Evolutionary conservation across 1,284 basidiomycete species (phyloP).

Genomic region (Sparassis latifolia): DNA sequence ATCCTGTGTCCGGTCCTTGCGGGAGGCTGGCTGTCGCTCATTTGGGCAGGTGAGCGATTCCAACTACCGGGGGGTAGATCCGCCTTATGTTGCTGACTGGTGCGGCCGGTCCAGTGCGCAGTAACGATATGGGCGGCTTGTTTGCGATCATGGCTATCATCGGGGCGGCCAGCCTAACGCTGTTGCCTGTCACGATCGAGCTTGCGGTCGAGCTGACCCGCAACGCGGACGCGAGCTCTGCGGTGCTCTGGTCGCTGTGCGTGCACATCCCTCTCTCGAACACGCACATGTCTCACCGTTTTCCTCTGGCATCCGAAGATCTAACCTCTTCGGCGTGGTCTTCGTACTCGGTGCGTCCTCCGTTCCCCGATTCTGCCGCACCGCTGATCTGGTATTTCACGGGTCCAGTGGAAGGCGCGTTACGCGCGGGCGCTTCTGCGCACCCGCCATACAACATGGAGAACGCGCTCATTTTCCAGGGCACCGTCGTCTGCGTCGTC

Average conservation of each 20-base stretch:
- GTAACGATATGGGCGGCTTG: conserved; percentile 46
- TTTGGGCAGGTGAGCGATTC: conserved; percentile 58
- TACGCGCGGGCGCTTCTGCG: conserved; percentile 52
- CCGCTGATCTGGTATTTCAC: neutral
- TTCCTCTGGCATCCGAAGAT: conserved; percentile 30
- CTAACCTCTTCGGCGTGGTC: conserved; percentile 57
- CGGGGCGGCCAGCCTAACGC: conserved; percentile 54
- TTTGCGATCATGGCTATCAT: conserved; percentile 64
- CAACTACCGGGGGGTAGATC: too few species aligned
- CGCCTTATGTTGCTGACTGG: conserved; percentile 14
- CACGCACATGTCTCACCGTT: neutral
- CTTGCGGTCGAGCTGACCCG: conserved; percentile 71
- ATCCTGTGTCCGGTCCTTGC: conserved; percentile 55
- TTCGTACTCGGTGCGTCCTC: conserved; percentile 52
- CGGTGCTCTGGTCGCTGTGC: conserved; percentile 65
- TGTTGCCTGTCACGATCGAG: conserved; percentile 71
- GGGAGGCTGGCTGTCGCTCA: conserved; percentile 59
- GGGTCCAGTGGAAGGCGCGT: conserved; percentile 48
- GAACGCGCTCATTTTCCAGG: conserved; percentile 57
- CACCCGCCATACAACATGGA: conserved; percentile 67
- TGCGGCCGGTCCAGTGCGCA: neutral
- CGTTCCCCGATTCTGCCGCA: neutral
- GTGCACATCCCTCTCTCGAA: conserved; percentile 16
- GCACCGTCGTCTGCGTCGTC: conserved; percentile 34
- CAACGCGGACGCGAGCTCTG: conserved; percentile 70